These are phyloP conservation scores for Geosiphon pyriformis DNA, from an alignment of 192 early-diverging fungal genomes.

Conservation along the genomic window DNA sequence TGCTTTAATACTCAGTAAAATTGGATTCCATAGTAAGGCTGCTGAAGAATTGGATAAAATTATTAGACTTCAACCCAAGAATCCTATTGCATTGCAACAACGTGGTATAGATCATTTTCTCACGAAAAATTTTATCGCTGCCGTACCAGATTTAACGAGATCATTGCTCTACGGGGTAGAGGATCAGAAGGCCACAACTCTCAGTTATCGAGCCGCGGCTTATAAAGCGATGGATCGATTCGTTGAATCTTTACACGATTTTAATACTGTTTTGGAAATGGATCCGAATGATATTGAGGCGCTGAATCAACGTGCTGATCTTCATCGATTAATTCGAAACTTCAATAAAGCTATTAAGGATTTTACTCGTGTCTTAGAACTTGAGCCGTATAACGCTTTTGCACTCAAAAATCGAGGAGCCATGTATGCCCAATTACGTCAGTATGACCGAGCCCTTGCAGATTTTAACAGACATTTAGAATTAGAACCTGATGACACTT, in stretches of 20 bases:
- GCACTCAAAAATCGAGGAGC: conserved; percentile 3
- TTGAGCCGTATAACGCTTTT: not conserved
- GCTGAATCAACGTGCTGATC: not conserved
- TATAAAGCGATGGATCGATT: no score
- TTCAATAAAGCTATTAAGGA: not conserved
- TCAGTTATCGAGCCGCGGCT: no score
- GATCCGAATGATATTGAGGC: not conserved
- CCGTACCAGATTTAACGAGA: not conserved
- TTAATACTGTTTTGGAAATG: not conserved
- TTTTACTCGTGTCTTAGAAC: not conserved
- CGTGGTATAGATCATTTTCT: not conserved
- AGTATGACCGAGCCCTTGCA: not conserved
- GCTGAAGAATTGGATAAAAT: not conserved
- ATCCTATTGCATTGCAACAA: not conserved
- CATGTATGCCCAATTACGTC: not conserved
- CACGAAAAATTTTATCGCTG: not conserved
- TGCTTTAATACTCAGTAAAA: not conserved
- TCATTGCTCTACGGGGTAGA: not conserved
- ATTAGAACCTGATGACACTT: conserved; percentile 10
- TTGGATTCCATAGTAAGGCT: not conserved
- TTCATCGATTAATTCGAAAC: not conserved
- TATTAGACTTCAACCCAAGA: not conserved
- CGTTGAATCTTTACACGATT: not conserved
- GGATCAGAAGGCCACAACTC: no score
- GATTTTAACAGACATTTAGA: conserved; percentile 16